These are phyloP conservation scores for Candida railenensis DNA, from an alignment of 805 yeast species.

Conservation along the genomic window DNA sequence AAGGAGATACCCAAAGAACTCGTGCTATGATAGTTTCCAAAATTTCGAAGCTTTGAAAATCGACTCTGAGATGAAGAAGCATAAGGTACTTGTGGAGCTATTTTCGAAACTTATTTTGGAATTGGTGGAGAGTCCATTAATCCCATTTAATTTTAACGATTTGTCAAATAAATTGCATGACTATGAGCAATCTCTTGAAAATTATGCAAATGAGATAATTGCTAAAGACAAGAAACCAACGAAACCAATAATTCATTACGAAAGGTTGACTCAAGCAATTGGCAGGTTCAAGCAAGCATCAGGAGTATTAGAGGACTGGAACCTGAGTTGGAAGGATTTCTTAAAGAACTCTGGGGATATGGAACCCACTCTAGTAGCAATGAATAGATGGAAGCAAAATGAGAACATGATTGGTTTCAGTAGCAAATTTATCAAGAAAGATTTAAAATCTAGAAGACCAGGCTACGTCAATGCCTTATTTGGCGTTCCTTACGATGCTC, in stretches of 20 bases:
- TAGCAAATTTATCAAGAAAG: conserved; percentile 46
- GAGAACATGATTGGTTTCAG: conserved; percentile 58
- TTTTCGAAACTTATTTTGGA: conserved; percentile 53
- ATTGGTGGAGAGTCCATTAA: conserved; percentile 70
- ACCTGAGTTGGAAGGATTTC: conserved; percentile 58
- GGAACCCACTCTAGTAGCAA: conserved; percentile 72
- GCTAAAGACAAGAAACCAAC: conserved; percentile 8
- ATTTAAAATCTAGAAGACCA: conserved; percentile 49
- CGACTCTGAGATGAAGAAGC: conserved; percentile 58
- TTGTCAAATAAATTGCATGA: conserved; percentile 45
- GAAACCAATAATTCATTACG: conserved; percentile 21
- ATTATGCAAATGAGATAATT: conserved; percentile 29
- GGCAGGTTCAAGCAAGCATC: conserved; percentile 33
- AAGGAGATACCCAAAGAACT: conserved; percentile 45
- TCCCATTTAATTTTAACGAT: conserved; percentile 62
- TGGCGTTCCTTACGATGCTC: conserved; percentile 67
- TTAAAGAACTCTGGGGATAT: conserved; percentile 43
- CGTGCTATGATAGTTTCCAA: conserved; percentile 66
- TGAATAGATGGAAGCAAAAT: conserved; percentile 81
- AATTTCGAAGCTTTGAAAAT: conserved; percentile 45
- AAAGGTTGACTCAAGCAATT: conserved; percentile 22
- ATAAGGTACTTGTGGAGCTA: conserved; percentile 54
- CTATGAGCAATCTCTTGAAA: conserved; percentile 47
- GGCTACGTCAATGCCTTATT: conserved; percentile 68
- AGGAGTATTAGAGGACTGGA: conserved; percentile 51